These are phyloP conservation scores for Hypoxylon sp. DNA, from an alignment of 2,329 filamentous ascomycete genomes.

Conservation along the genomic window DNA sequence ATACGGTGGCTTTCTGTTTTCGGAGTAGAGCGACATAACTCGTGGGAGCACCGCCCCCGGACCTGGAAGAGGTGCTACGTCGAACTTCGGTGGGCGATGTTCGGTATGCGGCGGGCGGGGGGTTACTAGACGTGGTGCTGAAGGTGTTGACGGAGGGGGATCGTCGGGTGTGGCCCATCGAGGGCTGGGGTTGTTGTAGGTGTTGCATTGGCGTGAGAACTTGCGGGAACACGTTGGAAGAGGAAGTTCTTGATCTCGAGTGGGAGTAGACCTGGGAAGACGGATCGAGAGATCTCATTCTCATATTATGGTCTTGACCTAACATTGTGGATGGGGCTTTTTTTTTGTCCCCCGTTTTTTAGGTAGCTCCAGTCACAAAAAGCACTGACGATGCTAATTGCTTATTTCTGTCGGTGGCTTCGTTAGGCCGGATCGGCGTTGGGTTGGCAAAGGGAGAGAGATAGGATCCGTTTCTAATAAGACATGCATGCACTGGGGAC, in stretches of 20 bases:
- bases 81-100: constrained; percentile 72
- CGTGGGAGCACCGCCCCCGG: constrained; percentile 70
- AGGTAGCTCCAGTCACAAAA: constrained; percentile 18
- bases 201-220: constrained; percentile 51
- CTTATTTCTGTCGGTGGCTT: constrained; percentile 38
- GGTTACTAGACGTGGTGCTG: constrained; percentile 78
- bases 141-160: constrained; percentile 76
- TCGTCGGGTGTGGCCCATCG: constrained; percentile 61
- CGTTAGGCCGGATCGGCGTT: constrained; percentile 41
- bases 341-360: constrained; percentile 21
- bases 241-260: constrained; percentile 68
- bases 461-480: constrained; percentile 39
- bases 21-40: constrained; percentile 96
- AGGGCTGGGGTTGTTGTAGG: constrained; percentile 53
- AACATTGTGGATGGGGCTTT: constrained; percentile 47
- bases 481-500: constrained; percentile 36
- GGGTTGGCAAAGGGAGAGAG: constrained; percentile 36
- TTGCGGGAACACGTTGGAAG: constrained; percentile 65
- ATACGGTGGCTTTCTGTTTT: constrained; percentile 97
- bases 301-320: constrained; percentile 50
- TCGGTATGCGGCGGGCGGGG: constrained; percentile 68
- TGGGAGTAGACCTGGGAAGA: constrained; percentile 61
- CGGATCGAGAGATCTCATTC: constrained; percentile 50
- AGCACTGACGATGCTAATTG: constrained; percentile 40
- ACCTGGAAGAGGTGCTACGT: constrained; percentile 85